Base-by-base conservation (phyloP, 768 basidiomycete species). In the Basidioascus undulatus region DNA sequence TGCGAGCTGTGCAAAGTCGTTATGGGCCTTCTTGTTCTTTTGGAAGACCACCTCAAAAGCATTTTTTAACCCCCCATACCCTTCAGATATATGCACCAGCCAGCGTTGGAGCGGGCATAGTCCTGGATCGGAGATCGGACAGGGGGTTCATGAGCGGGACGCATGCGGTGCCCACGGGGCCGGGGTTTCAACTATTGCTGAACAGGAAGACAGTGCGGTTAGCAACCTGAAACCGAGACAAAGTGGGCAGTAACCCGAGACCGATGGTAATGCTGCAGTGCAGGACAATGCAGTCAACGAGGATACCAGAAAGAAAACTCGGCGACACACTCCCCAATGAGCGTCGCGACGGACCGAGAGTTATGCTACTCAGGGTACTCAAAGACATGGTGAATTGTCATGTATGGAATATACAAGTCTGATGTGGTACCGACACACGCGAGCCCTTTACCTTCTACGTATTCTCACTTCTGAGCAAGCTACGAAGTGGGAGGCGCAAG, bases 391-490 rank as follows among this genome's bases (percentile, higher is more conserved):
- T 8, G 11, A 8, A 36, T 8, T 16, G 35, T 21, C 12, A 36
- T 9, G 13, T 19, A 15, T 27, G 13, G n/a, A n/a, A 38, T n/a
- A 38, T 12, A 34, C 6, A 41, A 13, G 41, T n/a, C n/a, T n/a
- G n/a, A n/a, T n/a, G n/a, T n/a, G n/a, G n/a, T n/a, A n/a, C n/a
- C n/a, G n/a, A n/a, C n/a, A n/a, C n/a, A n/a, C n/a, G n/a, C n/a
- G 36, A 87, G 63, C 52, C 84, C 83, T 42, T 74, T 47, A 92
- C 68, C 53, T 87, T 87, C 51, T 86, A 78, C 2, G 87, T 76
- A 53, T 80, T 75, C 42, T 87, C 82, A n/a, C n/a, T n/a, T n/a
- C n/a, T n/a, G n/a, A 41, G 78, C 74, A 33, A 96, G 61, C 41
- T 62, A 64, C 1, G 78, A 68, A 3, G 82, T 87, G 40, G 94